These are phyloP conservation scores for Fusarium sp. DNA, from an alignment of 2,329 filamentous ascomycete species.

Conservation along the genomic window DNA sequence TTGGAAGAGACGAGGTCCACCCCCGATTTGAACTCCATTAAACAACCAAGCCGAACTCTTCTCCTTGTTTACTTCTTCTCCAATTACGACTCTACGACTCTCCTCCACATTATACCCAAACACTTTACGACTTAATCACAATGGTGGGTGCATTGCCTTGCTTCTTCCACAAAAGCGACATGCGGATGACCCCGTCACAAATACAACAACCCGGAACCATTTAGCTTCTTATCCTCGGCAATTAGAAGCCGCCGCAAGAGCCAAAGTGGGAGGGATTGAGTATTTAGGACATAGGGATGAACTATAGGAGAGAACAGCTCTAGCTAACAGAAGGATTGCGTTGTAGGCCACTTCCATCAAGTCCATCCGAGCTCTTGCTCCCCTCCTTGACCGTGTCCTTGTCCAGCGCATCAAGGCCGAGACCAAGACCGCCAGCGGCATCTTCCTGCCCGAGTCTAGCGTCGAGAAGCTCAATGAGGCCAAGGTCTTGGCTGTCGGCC, in stretches of 20 bases:
- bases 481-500: constrained; percentile 94
- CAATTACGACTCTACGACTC: constrained; percentile 43
- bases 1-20: constrained; percentile 57
- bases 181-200: constrained; percentile 5
- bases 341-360: constrained; percentile 81
- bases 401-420: constrained; percentile 99
- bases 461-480: constrained; percentile 99
- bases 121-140: constrained; percentile 44
- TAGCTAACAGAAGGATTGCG: constrained; percentile 18
- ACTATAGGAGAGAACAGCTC: not conserved
- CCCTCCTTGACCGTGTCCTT: constrained; percentile 97
- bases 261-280: constrained; percentile 2
- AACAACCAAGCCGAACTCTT: constrained; percentile 43
- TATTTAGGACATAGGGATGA: constrained; percentile 14
- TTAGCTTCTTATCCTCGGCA: constrained; percentile 44
- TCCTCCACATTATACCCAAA: constrained; percentile 20
- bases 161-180: not conserved
- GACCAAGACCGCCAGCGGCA: constrained; percentile 94
- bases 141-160: constrained; percentile 48
- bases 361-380: constrained; percentile 94
- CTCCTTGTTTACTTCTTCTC: constrained; percentile 23
- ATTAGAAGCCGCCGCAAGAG: constrained; percentile 24
- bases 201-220: constrained; percentile 13
- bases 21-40: constrained; percentile 47
- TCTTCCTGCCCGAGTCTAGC: constrained; percentile 96